Conservation (phyloP, 768 basidiomycete species). For the Porpolomopsis calyptriformis region DNA sequence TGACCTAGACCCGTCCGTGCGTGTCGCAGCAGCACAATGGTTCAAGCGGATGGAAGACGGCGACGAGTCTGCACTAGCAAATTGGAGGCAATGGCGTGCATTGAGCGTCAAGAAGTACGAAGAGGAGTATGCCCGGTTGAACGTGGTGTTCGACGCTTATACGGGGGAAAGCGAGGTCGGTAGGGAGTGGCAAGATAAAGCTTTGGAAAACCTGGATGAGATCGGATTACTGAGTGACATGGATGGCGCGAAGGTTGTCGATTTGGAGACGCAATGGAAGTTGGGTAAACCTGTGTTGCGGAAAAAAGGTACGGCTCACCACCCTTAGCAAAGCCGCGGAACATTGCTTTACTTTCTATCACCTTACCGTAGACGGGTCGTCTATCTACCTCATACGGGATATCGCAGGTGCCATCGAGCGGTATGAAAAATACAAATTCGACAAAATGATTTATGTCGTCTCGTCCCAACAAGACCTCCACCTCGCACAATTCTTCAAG, state of each 20-base stretch:
- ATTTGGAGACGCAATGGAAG: slow-evolving; percentile 75
- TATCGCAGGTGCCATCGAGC: slow-evolving; percentile 87
- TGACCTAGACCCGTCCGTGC: slow-evolving; percentile 58
- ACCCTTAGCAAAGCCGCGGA: neutral
- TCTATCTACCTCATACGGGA: slow-evolving; percentile 93
- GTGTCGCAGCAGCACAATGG: slow-evolving; percentile 67
- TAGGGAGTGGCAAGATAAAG: slow-evolving; percentile 61
- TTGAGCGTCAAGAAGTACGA: slow-evolving; percentile 84
- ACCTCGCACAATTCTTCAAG: slow-evolving; percentile 89
- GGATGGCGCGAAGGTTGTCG: slow-evolving; percentile 77
- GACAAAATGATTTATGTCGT: slow-evolving; percentile 91
- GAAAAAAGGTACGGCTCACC: slow-evolving; percentile 53
- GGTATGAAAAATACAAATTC: slow-evolving; percentile 82
- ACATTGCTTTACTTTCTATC: neutral
- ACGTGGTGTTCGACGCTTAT: slow-evolving; percentile 87
- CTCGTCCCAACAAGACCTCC: slow-evolving; percentile 77
- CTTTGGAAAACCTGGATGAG: slow-evolving; percentile 55
- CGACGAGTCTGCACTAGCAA: slow-evolving; percentile 68
- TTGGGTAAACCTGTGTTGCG: slow-evolving; percentile 83
- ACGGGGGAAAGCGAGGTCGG: slow-evolving; percentile 81
- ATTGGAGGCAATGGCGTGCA: slow-evolving; percentile 92
- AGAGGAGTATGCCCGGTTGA: slow-evolving; percentile 79
- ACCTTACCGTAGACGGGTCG: slow-evolving; percentile 58
- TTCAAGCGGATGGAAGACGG: slow-evolving; percentile 96
- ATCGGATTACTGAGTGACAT: slow-evolving; percentile 66